Evolutionary conservation across 345 rosid species (phyloP), one percentile per base, ranked within the genome.

Genomic region (Salix exigua): DNA sequence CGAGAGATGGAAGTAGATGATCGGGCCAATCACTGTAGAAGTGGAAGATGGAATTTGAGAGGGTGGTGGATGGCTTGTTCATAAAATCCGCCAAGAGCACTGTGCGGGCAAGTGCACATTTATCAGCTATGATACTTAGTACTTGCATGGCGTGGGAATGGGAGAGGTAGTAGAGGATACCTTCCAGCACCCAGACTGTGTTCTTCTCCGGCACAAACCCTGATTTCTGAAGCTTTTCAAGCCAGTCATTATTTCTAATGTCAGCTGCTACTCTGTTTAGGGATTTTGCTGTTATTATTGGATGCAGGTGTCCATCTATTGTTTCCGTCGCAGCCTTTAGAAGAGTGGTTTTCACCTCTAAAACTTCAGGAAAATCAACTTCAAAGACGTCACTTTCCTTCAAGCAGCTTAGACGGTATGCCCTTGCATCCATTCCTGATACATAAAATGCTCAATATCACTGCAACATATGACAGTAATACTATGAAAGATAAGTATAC

Each of bases 1-100:
- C 99, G 25, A 95, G 77, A 55, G 99, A 79, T 75, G 97, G 97
- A 66, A 95, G 88, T 26, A 91, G 90, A 70, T 86, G 91, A 61
- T 95, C 97, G 26, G 99, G 99, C 99, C 97, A 93, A 83, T 93
- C 97, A 79, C 97, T 88, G 76, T 93, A 88, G 83, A 95, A 95
- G 62, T 89, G 88, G 88, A 88, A 95, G 78, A 85, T 83, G 48
- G 97, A 90, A 82, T 73, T 87, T n/a, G 89, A 85, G 48, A 90
- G 82, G 7, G 89, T 83, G 60, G 96, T 91, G 18, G 97, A 89
- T 19, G 89, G 89, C 82, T 93, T 88, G 83, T 92, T 92, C 97
- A 95, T 95, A 81, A 95, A 95, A 86, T 95, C 99, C 33, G 97
- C 97, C 81, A 95, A 83, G 58, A 95, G 97, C 82, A 90, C 88